A percentile compares a stretch with the other conserved stretches of the same genome.
Evolutionary conservation across 257 asterid species (phyloP).

Genomic region (Rhazya stricta): DNA sequence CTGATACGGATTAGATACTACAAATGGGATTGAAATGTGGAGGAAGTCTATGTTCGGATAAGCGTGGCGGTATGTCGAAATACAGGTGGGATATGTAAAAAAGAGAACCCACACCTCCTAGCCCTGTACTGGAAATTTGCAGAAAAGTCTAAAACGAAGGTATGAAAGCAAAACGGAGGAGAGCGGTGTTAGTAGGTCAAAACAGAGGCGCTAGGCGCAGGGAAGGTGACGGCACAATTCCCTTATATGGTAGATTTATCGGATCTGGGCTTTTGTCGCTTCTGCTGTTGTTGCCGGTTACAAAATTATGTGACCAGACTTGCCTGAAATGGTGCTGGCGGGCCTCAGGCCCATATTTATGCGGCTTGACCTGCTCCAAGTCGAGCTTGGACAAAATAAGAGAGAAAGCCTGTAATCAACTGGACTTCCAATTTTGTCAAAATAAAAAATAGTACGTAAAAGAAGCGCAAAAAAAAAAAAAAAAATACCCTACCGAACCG

Average conservation of each 20-base stretch:
- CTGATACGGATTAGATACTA: not conserved
- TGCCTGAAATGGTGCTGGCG: no score
- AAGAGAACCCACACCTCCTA: slow-evolving; percentile 5
- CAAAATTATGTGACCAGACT: not conserved
- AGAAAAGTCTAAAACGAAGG: not conserved
- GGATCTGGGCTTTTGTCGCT: slow-evolving; percentile 4
- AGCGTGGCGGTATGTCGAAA: not conserved
- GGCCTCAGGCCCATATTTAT: no score
- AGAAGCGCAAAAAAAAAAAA: no score
- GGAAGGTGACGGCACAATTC: not conserved
- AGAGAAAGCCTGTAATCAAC: no score
- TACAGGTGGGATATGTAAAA: not conserved
- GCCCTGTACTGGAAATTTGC: not conserved
- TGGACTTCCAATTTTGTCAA: no score
- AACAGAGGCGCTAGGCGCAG: slow-evolving; percentile 3
- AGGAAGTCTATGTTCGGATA: not conserved
- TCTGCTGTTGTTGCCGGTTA: not conserved
- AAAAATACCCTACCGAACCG: no score
- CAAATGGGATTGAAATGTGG: not conserved
- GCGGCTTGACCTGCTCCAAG: not conserved
- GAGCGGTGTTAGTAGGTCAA: not conserved
- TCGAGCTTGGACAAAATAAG: not conserved
- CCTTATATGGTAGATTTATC: not conserved
- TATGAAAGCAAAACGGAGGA: not conserved
- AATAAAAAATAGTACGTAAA: no score